Base-by-base conservation (phyloP, 345 rosid species). In the Arabis hirsuta region DNA sequence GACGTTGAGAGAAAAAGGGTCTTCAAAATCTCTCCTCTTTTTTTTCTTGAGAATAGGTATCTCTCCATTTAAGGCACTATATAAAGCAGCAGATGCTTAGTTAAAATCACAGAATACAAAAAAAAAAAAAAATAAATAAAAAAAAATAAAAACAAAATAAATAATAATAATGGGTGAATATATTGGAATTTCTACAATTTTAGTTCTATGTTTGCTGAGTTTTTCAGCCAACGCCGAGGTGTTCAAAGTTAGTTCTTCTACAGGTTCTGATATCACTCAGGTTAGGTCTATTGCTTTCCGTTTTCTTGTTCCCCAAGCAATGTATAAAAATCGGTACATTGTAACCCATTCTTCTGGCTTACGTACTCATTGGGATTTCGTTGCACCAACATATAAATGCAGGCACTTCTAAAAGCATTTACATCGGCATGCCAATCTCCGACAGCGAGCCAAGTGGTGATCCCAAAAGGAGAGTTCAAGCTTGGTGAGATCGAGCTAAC, bases 391-490 rank as follows among this genome's bases (percentile, higher is more conserved):
- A 36, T 36, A 36, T 36, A 36, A 8, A 36, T 9, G 41, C 55
- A 77, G 81, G 69, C 32, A 9, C 20, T 78, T 36, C 46, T 61
- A 6, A 73, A 55, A 29, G 71, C 81, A 9, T 78, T 72, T 60
- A 67, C 9, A 31, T 32, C 65, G 0, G 81, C 81, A 36, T 78
- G 81, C 31, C 43, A 55, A 46, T 14, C 69, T 26, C 69, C 73
- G 14, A 0, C 59, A 5, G 39, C 73, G 4, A 67, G 70, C 39
- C 14, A 46, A 6, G 78, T 78, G 9, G 24, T 72, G 46, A 56
- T 78, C 78, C 74, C 74, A 22, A 72, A 59, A 73, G 81, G 81
- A 38, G 26, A 62, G 12, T 78, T 36, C 66, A 66, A 46, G 58
- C 65, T 78, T 38, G 65, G 78, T 14, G 74, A 66, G 48, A 32